Conservation (phyloP, 352 stramenopile species). For the Pythium rishiriense region DNA sequence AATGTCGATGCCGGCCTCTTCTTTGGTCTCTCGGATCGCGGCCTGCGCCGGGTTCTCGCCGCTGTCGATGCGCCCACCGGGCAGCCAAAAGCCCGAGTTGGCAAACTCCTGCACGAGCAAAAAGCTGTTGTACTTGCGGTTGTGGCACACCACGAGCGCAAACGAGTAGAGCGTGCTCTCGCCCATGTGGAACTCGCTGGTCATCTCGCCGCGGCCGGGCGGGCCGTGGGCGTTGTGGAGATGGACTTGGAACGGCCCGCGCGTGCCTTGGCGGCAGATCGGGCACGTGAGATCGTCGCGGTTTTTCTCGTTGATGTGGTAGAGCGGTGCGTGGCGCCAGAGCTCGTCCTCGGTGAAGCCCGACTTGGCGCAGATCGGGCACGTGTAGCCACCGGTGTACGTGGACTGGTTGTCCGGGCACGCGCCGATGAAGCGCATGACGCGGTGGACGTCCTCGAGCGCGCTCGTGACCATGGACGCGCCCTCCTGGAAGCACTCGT, state of each 20-base stretch:
- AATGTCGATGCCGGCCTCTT: conserved; percentile 84
- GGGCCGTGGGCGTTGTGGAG: conserved; percentile 85
- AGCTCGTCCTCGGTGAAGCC: conserved; percentile 81
- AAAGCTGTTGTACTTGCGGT: conserved; percentile 82
- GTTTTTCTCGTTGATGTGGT: conserved; percentile 87
- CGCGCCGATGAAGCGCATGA: conserved; percentile 68
- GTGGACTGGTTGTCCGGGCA: conserved; percentile 29
- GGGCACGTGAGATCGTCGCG: conserved; percentile 68
- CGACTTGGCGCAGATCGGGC: conserved; percentile 71
- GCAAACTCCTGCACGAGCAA: conserved; percentile 87
- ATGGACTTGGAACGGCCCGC: conserved; percentile 82
- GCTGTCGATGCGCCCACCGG: conserved; percentile 73
- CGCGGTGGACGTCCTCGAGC: conserved; percentile 55
- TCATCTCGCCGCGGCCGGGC: conserved; percentile 71
- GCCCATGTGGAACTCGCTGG: conserved; percentile 80
- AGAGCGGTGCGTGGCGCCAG: conserved; percentile 83
- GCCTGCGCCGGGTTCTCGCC: conserved; percentile 75
- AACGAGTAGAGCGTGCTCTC: conserved; percentile 81
- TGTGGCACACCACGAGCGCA: conserved; percentile 81
- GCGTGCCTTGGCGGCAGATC: conserved; percentile 65
- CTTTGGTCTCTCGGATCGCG: conserved; percentile 84
- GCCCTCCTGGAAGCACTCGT: conserved; percentile 76
- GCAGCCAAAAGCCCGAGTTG: conserved; percentile 85
- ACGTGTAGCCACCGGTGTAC: conserved; percentile 42
- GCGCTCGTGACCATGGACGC: conserved; percentile 84